Evolutionary conservation across 345 rosid species (phyloP).

Genomic region (Microthlaspi erraticum): DNA sequence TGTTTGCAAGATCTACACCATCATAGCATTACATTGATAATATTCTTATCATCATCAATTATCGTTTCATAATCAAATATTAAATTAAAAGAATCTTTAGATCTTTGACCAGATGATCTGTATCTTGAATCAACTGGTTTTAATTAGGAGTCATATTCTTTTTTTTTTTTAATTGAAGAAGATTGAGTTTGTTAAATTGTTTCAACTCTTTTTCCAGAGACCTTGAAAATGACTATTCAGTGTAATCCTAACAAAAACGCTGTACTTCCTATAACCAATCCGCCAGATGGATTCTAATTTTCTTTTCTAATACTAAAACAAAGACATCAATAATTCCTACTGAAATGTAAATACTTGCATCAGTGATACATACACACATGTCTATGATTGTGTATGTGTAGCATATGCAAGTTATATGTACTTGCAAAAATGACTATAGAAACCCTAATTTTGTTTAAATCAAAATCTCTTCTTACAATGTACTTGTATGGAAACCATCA

Average conservation of each 20-base stretch:
- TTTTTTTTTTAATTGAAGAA: no score
- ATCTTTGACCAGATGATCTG: constrained; percentile 43
- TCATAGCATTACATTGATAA: constrained; percentile 31
- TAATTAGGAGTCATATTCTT: not conserved
- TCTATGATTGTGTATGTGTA: constrained; percentile 29
- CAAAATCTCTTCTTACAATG: constrained; percentile 51
- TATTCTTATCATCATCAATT: constrained; percentile 39
- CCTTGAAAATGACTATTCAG: constrained; percentile 37
- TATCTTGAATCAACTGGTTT: constrained; percentile 5
- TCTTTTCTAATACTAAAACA: not conserved
- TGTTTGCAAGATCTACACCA: constrained; percentile 51
- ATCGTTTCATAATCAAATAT: constrained; percentile 28
- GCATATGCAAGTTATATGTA: constrained; percentile 26
- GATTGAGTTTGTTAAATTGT: constrained; percentile 9
- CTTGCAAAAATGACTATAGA: constrained; percentile 9
- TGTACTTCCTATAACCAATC: constrained; percentile 34
- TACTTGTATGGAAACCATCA: constrained; percentile 44
- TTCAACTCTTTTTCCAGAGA: constrained; percentile 11
- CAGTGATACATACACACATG: constrained; percentile 16
- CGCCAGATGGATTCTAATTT: constrained; percentile 1
- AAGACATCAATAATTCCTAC: constrained; percentile 1
- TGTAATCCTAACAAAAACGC: constrained; percentile 36
- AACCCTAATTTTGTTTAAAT: constrained; percentile 36
- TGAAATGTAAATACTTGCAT: constrained; percentile 20
- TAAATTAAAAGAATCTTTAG: constrained; percentile 19